Conservation (phyloP, 495 filamentous ascomycete genomes). For the Pseudevernia furfuracea region DNA sequence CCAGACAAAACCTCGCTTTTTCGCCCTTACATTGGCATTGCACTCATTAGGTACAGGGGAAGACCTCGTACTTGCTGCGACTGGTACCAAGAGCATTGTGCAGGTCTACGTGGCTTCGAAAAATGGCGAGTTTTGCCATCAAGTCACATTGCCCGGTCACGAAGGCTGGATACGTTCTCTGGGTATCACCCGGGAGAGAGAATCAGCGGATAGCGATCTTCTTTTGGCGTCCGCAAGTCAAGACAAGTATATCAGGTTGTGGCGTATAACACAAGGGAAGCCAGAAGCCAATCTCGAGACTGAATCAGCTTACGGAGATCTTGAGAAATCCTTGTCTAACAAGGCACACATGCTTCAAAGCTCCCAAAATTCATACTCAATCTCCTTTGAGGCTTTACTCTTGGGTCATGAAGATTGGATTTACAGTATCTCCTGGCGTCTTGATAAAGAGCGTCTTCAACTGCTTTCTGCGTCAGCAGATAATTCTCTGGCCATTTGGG, state of each 20-base stretch:
- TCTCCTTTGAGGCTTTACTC: constrained; percentile 91
- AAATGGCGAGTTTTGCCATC: constrained; percentile 52
- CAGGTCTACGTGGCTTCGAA: constrained; percentile 60
- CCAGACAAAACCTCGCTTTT: constrained; percentile 63
- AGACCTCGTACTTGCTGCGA: constrained; percentile 63
- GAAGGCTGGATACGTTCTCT: constrained; percentile 92
- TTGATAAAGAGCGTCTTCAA: constrained; percentile 48
- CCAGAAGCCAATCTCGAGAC: constrained; percentile 12
- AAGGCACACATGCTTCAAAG: constrained; percentile 71
- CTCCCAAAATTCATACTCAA: constrained; percentile 52
- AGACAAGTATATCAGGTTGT: constrained; percentile 93
- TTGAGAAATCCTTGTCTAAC: constrained; percentile 64
- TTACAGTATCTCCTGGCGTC: constrained; percentile 73
- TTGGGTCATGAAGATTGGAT: constrained; percentile 99
- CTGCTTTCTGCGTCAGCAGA: constrained; percentile 90
- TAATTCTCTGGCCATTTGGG: constrained; percentile 90
- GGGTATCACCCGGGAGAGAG: constrained; percentile 60
- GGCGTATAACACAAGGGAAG: constrained; percentile 70
- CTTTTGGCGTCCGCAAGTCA: constrained; percentile 90
- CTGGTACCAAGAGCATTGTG: constrained; percentile 69
- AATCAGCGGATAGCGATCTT: constrained; percentile 53
- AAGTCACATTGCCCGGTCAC: constrained; percentile 77
- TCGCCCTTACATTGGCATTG: constrained; percentile 70
- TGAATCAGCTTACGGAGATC: constrained; percentile 26
- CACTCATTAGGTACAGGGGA: constrained; percentile 43